A percentile compares a stretch with the other conserved stretches of the same genome.
Conservation (phyloP, 371 early-diverging fungal genomes). For the Mucor mucedo region DNA sequence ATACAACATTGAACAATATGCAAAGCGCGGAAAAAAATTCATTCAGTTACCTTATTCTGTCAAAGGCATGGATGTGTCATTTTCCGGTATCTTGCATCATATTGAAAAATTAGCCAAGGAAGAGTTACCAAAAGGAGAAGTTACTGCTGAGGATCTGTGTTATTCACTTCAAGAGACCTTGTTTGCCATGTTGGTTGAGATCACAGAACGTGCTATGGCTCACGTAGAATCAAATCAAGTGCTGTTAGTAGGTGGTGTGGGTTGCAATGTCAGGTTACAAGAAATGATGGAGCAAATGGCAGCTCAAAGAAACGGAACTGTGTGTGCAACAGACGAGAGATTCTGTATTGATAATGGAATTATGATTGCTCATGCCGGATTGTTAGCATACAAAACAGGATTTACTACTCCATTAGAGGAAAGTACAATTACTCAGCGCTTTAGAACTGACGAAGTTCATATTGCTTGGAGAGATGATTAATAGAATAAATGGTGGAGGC, state of each 20-base stretch:
- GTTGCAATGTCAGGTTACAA: constrained; percentile 96
- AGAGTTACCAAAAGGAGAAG: constrained; percentile 61
- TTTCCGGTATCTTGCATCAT: constrained; percentile 94
- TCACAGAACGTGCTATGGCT: constrained; percentile 99
- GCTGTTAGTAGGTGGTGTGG: constrained; percentile 99
- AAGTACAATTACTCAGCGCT: constrained; percentile 96
- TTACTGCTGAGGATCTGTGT: constrained; percentile 91
- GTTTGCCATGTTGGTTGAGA: constrained; percentile 99
- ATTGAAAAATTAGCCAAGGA: constrained; percentile 84
- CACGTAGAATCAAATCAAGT: constrained; percentile 95
- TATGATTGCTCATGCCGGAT: constrained; percentile 99
- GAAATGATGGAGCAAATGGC: constrained; percentile 99
- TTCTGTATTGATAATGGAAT: constrained; percentile 99
- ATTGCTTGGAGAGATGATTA: constrained; percentile 82
- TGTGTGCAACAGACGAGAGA: constrained; percentile 98
- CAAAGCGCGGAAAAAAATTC: constrained; percentile 90
- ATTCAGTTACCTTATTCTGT: constrained; percentile 97
- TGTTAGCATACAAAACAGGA: constrained; percentile 77
- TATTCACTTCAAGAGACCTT: constrained; percentile 98
- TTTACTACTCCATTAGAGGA: constrained; percentile 79
- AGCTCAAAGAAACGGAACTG: constrained; percentile 84
- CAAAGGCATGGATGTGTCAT: constrained; percentile 99
- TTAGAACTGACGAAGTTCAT: constrained; percentile 91
- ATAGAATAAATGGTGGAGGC: not conserved
- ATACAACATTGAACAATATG: constrained; percentile 97